phyloP scores from a whole-genome alignment of 2,329 filamentous ascomycete species.

The Ceratocystis alfenasii region DNA sequence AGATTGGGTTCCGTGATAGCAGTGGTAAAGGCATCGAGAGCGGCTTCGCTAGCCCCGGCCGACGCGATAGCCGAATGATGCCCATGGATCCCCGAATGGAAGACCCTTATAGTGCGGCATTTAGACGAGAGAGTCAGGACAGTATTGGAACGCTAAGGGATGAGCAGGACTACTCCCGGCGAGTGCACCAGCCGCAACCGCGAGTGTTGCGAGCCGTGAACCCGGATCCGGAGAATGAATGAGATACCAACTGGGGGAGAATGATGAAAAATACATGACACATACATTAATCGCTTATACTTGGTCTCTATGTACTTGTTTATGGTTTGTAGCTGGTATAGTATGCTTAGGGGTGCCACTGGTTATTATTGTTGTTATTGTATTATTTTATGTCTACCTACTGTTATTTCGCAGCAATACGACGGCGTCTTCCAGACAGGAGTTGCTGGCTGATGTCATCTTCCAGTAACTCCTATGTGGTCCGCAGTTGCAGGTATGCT shows the following conservation, averaged over 20 bases:
- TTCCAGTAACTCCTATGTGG: too few relatives aligned
- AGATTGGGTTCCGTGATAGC: constrained; percentile 9
- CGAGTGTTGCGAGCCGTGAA: constrained; percentile 52
- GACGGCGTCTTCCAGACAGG: too few relatives aligned
- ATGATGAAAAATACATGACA: constrained; percentile 1
- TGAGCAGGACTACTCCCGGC: constrained; percentile 53
- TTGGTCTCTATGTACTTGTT: neutral
- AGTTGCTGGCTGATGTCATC: too few relatives aligned
- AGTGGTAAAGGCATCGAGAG: constrained; percentile 12
- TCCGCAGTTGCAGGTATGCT: too few relatives aligned
- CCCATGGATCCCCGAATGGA: constrained; percentile 53
- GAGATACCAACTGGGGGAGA: neutral
- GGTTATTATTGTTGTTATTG: too few relatives aligned
- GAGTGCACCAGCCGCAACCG: constrained; percentile 42
- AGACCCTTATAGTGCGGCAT: constrained; percentile 43
- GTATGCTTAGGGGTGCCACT: neutral
- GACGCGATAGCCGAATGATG: constrained; percentile 43
- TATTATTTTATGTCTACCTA: too few relatives aligned
- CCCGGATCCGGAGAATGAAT: constrained; percentile 39
- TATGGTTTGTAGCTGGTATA: neutral
- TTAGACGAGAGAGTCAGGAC: constrained; percentile 47
- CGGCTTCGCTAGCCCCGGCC: constrained; percentile 31
- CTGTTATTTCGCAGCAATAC: too few relatives aligned
- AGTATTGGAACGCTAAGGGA: constrained; percentile 53
- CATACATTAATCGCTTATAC: neutral